These are phyloP conservation scores for Vairimorpha apis DNA, from an alignment of 371 early-diverging fungal species.

Conservation along the genomic window DNA sequence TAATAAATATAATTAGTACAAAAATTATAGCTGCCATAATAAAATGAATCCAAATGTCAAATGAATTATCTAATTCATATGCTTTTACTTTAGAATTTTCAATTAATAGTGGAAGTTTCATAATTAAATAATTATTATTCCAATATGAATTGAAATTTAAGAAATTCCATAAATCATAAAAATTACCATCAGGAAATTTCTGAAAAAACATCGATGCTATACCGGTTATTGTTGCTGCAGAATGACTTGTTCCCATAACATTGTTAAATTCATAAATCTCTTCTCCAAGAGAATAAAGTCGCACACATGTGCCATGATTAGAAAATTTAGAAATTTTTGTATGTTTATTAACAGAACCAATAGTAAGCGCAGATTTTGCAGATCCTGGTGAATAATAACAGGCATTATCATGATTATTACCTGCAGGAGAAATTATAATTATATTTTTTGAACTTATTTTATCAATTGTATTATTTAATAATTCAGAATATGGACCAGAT, in stretches of 20 bases:
- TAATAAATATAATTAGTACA: too few species aligned
- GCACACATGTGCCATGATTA: slow-evolving; percentile 46
- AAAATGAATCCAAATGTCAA: too few species aligned
- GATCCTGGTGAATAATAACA: slow-evolving; percentile 60
- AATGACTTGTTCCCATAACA: slow-evolving; percentile 30
- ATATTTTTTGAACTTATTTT: slow-evolving; percentile 19
- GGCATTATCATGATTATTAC: slow-evolving; percentile 50
- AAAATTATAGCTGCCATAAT: too few species aligned
- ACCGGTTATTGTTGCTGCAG: slow-evolving; percentile 46
- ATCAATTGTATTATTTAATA: slow-evolving; percentile 49
- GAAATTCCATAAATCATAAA: slow-evolving; percentile 33
- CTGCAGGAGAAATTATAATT: slow-evolving; percentile 55
- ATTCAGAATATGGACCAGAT: slow-evolving; percentile 48
- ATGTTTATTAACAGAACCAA: slow-evolving; percentile 51
- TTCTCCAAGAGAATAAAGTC: slow-evolving; percentile 48
- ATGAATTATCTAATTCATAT: too few species aligned
- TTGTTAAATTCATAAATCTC: slow-evolving; percentile 9
- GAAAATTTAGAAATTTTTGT: slow-evolving; percentile 39
- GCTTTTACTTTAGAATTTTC: too few species aligned
- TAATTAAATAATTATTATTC: slow-evolving; percentile 1
- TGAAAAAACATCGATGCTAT: slow-evolving; percentile 43
- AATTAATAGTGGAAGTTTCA: slow-evolving; percentile 15
- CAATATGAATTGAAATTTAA: slow-evolving; percentile 37
- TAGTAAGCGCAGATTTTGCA: slow-evolving; percentile 47
- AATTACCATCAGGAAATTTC: slow-evolving; percentile 28